Percentiles rank a stretch among this genome's conserved stretches.
Evolutionary conservation across 2,329 filamentous ascomycete species (phyloP).

Genomic region (Alternaria infectoria): DNA sequence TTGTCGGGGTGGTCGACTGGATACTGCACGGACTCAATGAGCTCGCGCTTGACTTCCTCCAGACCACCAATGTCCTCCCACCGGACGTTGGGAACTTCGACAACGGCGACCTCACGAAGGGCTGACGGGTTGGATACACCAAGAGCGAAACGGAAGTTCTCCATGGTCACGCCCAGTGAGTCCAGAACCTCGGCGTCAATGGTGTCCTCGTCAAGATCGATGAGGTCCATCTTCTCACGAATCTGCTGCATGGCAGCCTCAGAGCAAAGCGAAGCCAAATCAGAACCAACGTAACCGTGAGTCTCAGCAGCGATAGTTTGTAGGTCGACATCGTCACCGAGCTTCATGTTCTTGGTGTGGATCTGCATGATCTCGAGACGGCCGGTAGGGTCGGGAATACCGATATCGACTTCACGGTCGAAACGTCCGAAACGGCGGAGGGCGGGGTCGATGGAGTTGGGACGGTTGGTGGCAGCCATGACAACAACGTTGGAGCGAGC

Average conservation of each 20-base stretch:
- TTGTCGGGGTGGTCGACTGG: conserved; percentile 99
- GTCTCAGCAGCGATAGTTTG: conserved; percentile 97
- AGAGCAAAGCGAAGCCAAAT: conserved; percentile 97
- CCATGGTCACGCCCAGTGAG: conserved; percentile 98
- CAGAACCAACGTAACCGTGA: conserved; percentile 98
- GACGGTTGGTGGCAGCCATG: conserved; percentile 98
- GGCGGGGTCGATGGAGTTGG: conserved; percentile 97
- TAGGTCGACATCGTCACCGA: conserved; percentile 93
- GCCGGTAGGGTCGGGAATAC: conserved; percentile 95
- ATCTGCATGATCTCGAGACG: conserved; percentile 99
- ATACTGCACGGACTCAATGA: conserved; percentile 98
- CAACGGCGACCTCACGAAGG: conserved; percentile 96
- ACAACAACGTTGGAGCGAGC: conserved; percentile 97
- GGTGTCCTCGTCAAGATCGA: conserved; percentile 97
- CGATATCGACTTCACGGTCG: conserved; percentile 98
- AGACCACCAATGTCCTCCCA: conserved; percentile 99
- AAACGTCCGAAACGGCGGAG: conserved; percentile 98
- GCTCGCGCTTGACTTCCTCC: conserved; percentile 97
- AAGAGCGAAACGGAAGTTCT: conserved; percentile 99
- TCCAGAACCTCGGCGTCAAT: conserved; percentile 98
- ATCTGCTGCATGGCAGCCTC: conserved; percentile 99
- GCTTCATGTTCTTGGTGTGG: conserved; percentile 99
- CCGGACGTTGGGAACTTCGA: conserved; percentile 98
- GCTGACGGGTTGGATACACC: conserved; percentile 98
- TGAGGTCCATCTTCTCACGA: conserved; percentile 99